These are phyloP conservation scores for Candida smagusa DNA, from an alignment of 1,139 yeast genomes.

Conservation along the genomic window DNA sequence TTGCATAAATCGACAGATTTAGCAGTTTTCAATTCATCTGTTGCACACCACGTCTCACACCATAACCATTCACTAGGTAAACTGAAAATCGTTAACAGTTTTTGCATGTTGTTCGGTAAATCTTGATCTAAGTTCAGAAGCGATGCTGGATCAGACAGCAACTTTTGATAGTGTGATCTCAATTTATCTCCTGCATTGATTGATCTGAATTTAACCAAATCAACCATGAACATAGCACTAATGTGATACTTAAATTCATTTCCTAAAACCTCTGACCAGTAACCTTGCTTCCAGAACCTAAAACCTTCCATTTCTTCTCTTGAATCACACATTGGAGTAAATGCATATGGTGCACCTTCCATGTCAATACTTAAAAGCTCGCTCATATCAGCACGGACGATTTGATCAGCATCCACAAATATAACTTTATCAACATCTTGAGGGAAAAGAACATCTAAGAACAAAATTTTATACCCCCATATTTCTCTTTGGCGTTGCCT, in stretches of 20 bases:
- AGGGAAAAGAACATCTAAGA: slow-evolving; percentile 86
- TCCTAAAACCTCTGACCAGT: slow-evolving; percentile 69
- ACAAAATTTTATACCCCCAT: slow-evolving; percentile 86
- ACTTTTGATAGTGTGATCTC: slow-evolving; percentile 81
- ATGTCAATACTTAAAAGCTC: slow-evolving; percentile 66
- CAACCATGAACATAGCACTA: slow-evolving; percentile 81
- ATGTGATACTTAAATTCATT: slow-evolving; percentile 70
- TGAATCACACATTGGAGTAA: slow-evolving; percentile 85
- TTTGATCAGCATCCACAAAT: slow-evolving; percentile 84
- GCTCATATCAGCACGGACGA: slow-evolving; percentile 68
- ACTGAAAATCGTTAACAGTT: slow-evolving; percentile 61
- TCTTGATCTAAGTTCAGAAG: slow-evolving; percentile 87
- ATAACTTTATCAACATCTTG: slow-evolving; percentile 69
- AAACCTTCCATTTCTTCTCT: slow-evolving; percentile 78
- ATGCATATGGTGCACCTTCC: slow-evolving; percentile 79
- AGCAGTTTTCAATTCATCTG: slow-evolving; percentile 55
- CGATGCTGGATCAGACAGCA: slow-evolving; percentile 77
- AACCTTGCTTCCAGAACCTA: slow-evolving; percentile 92
- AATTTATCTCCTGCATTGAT: slow-evolving; percentile 73
- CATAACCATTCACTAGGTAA: slow-evolving; percentile 84
- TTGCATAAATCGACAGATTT: slow-evolving; percentile 81
- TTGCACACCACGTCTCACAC: slow-evolving; percentile 95
- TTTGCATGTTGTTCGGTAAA: slow-evolving; percentile 81
- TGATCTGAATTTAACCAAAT: slow-evolving; percentile 61
- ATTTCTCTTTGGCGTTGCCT: slow-evolving; percentile 72